These are phyloP conservation scores for Steccherinum ochraceum DNA, from an alignment of 768 basidiomycete genomes.

Conservation along the genomic window DNA sequence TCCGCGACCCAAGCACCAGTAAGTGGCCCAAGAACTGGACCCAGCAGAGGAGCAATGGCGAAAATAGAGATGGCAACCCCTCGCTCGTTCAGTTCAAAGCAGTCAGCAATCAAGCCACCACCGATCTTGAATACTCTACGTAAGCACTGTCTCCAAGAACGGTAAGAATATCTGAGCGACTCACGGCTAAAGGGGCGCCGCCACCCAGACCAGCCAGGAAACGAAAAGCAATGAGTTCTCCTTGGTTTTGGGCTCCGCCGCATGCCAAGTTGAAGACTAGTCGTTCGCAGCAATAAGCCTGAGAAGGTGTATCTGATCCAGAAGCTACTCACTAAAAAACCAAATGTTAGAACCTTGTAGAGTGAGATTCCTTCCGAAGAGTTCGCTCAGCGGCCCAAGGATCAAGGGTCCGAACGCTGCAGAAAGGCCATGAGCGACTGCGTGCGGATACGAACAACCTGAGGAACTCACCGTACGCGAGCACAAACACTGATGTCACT, in stretches of 20 bases:
- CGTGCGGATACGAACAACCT: neutral
- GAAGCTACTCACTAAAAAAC: constrained; percentile 41
- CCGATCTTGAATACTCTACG: constrained; percentile 35
- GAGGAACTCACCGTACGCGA: constrained; percentile 45
- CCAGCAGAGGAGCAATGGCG: constrained; percentile 56
- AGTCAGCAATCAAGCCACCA: constrained; percentile 58
- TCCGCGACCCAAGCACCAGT: constrained; percentile 60
- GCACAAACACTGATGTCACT: constrained; percentile 49
- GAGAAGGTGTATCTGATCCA: neutral
- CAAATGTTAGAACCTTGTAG: constrained; percentile 60
- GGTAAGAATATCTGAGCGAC: constrained; percentile 4
- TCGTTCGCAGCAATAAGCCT: neutral
- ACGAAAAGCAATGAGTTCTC: constrained; percentile 31
- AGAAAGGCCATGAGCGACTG: constrained; percentile 1
- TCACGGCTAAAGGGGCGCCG: constrained; percentile 28
- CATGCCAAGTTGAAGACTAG: constrained; percentile 49
- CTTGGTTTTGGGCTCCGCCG: constrained; percentile 19
- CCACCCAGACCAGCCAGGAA: constrained; percentile 33
- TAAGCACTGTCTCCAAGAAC: neutral
- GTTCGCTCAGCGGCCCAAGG: constrained; percentile 59
- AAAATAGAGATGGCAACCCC: constrained; percentile 58
- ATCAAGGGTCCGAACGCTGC: constrained; percentile 39
- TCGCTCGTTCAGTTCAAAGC: constrained; percentile 52
- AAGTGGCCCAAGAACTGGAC: constrained; percentile 56
- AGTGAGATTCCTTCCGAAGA: constrained; percentile 57